Conservation (phyloP, 305 asterid species). For the Coffea humblotiana region DNA sequence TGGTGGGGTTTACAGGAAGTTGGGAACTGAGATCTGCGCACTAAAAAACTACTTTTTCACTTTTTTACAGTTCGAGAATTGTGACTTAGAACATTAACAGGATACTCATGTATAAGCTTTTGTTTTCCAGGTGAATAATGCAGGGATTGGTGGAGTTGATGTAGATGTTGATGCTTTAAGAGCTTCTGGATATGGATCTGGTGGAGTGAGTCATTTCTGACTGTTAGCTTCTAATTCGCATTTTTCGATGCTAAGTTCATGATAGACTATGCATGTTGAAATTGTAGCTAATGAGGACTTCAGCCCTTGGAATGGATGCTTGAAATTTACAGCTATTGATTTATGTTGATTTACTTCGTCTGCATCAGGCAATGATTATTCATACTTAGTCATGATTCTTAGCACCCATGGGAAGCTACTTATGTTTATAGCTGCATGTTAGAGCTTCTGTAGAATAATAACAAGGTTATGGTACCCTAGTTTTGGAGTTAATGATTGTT, state of each 20-base stretch:
- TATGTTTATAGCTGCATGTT: background rate
- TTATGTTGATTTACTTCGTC: background rate
- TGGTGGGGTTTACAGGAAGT: no score
- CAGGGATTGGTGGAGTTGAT: slow-evolving; percentile 1
- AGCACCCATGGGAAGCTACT: background rate
- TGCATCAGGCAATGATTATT: background rate
- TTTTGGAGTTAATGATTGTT: background rate
- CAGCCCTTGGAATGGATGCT: background rate
- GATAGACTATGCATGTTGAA: background rate
- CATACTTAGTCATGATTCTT: background rate
- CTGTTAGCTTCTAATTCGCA: background rate
- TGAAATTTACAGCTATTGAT: background rate
- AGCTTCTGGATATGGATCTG: slow-evolving; percentile 16
- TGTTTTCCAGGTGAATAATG: background rate
- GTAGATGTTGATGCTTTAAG: slow-evolving; percentile 2
- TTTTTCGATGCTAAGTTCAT: background rate
- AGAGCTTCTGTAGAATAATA: background rate
- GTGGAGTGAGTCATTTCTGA: slow-evolving; percentile 1
- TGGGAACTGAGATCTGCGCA: background rate
- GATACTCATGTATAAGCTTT: background rate
- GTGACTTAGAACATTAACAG: background rate
- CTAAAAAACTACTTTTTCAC: background rate
- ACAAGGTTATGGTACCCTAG: background rate
- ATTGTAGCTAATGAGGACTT: no score
- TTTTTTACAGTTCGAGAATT: background rate